Base-by-base conservation (phyloP, 2,329 filamentous ascomycete genomes). In the Colletotrichum sp. region DNA sequence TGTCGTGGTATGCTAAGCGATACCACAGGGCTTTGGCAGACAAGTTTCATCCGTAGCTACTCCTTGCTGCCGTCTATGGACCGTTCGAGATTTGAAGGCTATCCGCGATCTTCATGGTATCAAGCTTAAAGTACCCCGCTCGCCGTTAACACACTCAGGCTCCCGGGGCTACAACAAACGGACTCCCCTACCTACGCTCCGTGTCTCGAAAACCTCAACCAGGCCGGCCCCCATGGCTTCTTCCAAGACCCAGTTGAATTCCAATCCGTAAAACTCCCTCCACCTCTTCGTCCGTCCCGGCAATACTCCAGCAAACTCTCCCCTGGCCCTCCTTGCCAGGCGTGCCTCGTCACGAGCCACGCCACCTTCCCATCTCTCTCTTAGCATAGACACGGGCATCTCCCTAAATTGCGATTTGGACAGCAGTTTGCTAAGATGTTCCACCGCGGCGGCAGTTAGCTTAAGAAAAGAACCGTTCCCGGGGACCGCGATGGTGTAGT, bases 181-280 rank as follows among this genome's bases (percentile, higher is more conserved):
- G 74, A 95, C 89, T 13, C 91, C 94, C 76, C 90, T 88, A 2
- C 94, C 94, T n/a, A 95, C 93, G 79, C 91, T 94, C 16, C 92
- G 89, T 15, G 94, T 96, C 80, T 95, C 91, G 82, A 96, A 96
- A 16, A 95, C 85, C 83, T 96, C 94, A 6, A 95, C 89, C 19
- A 93, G 81, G 2, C 94, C 94, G 32, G 92, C 88, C 0, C 94
- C 94, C 29, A 95, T 88, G 59, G 93, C 94, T 82, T 95, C 93
- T 55, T 90, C 92, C 57, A 96, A 82, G 19, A 94, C 88, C 93
- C 93, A 96, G 75, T 93, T 90, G 83, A 95, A 96, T 59, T 89
- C 85, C 76, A 95, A 83, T 0, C 94, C 94, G 80, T 91, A 90
- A 78, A 95, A 94, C 34, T 91, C 89, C 81, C 89, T 93, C 94